A percentile compares a stretch with the other conserved stretches of the same genome.
These are phyloP conservation scores for Ceratocystis alfenasii DNA, from an alignment of 2,329 filamentous ascomycete species.

Conservation along the genomic window DNA sequence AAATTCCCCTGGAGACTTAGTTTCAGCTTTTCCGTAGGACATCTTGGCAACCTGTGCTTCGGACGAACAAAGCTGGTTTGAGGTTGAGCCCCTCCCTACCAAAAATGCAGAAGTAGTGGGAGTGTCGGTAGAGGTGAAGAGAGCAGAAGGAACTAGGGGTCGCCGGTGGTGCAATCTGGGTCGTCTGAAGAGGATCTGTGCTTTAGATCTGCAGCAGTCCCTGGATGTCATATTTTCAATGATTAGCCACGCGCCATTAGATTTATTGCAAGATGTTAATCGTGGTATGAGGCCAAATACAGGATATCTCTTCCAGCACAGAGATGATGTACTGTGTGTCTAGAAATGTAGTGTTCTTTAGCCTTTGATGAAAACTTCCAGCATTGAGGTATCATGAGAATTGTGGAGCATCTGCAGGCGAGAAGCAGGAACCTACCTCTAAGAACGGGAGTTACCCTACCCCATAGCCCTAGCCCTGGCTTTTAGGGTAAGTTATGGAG, in stretches of 20 bases:
- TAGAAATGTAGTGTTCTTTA: neutral
- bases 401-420: neutral
- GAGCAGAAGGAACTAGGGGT: neutral
- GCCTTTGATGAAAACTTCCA: neutral
- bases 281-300: no score
- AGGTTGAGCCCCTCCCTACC: neutral
- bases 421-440: neutral
- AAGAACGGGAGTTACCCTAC: neutral
- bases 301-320: no score
- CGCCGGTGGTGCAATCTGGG: neutral
- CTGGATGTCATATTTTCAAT: neutral
- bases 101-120: neutral
- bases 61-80: slow-evolving; percentile 5
- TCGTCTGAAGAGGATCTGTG: slow-evolving; percentile 5
- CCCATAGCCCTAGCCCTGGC: no score
- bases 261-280: no score
- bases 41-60: slow-evolving; percentile 9
- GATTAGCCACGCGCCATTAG: neutral
- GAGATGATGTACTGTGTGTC: neutral
- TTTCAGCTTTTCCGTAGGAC: slow-evolving; percentile 4
- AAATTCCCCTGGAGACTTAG: neutral
- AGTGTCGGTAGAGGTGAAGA: neutral
- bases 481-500: no score
- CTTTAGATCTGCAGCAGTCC: neutral
- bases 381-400: slow-evolving; percentile 4